Evolutionary conservation across 2,329 filamentous ascomycete species (phyloP).

Genomic region (Cryphonectria radicalis): DNA sequence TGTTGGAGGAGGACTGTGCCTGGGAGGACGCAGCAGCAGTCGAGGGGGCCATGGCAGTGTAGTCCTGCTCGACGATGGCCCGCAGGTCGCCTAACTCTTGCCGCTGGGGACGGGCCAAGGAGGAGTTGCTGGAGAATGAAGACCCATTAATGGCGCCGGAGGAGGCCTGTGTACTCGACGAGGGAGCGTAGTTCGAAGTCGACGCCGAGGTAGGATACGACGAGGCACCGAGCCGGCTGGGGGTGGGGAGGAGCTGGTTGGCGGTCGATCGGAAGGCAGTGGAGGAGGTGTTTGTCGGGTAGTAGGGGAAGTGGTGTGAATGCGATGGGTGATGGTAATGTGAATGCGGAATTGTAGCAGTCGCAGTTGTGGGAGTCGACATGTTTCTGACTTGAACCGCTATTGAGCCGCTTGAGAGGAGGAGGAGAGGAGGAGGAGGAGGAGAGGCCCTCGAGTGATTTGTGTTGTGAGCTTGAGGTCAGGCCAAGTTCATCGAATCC

Average conservation of each 20-base stretch:
- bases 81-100: conserved; percentile 31
- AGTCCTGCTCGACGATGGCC: conserved; percentile 36
- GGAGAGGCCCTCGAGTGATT: conserved; percentile 24
- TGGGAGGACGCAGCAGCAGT: conserved; percentile 35
- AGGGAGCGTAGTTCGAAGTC: conserved; percentile 30
- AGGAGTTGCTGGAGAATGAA: conserved; percentile 27
- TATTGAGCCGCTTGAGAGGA: conserved; percentile 18
- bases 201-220: conserved; percentile 35
- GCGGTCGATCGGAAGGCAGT: conserved; percentile 38
- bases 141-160: conserved; percentile 33
- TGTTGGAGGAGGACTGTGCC: conserved; percentile 34
- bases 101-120: conserved; percentile 29
- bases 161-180: conserved; percentile 33
- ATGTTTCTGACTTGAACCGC: conserved; percentile 51
- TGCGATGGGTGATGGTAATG: conserved; percentile 62
- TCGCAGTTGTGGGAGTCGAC: conserved; percentile 82
- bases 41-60: conserved; percentile 44
- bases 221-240: conserved; percentile 43
- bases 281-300: conserved; percentile 49
- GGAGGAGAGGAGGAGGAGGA: conserved; percentile 28
- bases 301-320: conserved; percentile 53
- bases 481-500: conserved; percentile 3
- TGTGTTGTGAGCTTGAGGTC: conserved; percentile 10
- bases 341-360: conserved; percentile 72
- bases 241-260: conserved; percentile 45